Base-by-base conservation (phyloP, 2,329 filamentous ascomycete genomes). In the Daldinia sp. region DNA sequence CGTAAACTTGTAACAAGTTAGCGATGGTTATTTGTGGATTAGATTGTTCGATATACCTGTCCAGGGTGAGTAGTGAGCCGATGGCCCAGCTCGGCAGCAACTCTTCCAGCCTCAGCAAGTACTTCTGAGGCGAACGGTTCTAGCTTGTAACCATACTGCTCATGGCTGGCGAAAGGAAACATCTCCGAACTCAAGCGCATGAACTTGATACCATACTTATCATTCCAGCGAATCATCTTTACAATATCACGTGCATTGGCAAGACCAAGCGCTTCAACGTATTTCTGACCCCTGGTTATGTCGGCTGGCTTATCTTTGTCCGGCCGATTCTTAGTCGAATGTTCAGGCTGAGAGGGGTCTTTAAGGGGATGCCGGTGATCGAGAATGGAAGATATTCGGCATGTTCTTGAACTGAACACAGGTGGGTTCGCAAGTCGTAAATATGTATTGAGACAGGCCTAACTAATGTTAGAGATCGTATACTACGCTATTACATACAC, bases 111-210 rank as follows among this genome's bases (percentile, higher is more conserved):
- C 72, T 94, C 90, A 2, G 88, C 90, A 9, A 98, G 83, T 0
- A 87, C 89, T 13, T 94, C 90, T 0, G 92, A 88, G 0, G 94
- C 95, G 78, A 98, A 98, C 0, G 92, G 91, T 0, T 89, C 90
- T 12, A 98, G 85, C 73, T 89, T 91, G 79, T 98, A 98, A 0
- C 94, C 95, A 72, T 97, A 91, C 69, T 93, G 91, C 26, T 88
- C 86, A 75, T 98, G 95, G 71, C 93, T 97, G 1, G 95, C 95
- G 78, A 98, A 98, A 0, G 95, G 95, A 72, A 98, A 98, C 92
- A 98, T 98, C 74, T 98, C 95, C 61, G 93, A 97, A 73, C 93
- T 97, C 20, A 98, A 84, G 1, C 95, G 89, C 88, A 98, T 89
- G 78, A 98, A 98, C 73, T 90, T 94, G 80, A 98, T 98, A 42